A percentile compares a stretch with the other conserved stretches of the same genome.
Evolutionary conservation across 2,329 filamentous ascomycete species (phyloP).

Genomic region (Sarocladiaceae sp.): DNA sequence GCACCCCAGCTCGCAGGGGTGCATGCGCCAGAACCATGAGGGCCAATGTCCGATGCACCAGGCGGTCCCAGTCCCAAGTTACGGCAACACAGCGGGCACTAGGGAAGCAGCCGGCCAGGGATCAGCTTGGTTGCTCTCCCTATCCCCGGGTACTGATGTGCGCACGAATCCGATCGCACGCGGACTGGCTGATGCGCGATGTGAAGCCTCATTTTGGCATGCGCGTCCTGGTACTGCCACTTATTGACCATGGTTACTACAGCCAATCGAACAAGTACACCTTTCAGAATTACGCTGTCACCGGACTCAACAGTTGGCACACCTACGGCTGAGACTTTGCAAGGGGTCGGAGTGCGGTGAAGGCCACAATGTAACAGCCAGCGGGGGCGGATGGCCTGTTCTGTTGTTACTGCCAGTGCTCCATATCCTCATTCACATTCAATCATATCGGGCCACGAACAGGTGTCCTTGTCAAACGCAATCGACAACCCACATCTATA

Average conservation of each 20-base stretch:
- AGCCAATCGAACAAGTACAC: background rate
- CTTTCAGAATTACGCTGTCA: background rate
- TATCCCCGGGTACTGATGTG: too few species aligned
- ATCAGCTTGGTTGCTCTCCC: background rate
- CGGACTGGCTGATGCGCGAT: too few species aligned
- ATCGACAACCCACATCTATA: too few species aligned
- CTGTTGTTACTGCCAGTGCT: too few species aligned
- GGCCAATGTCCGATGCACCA: background rate
- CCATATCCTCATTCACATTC: too few species aligned
- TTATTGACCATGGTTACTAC: too few species aligned
- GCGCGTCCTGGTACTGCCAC: too few species aligned
- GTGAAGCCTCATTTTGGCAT: too few species aligned
- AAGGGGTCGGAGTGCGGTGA: background rate
- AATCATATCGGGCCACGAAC: too few species aligned
- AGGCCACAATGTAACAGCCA: background rate
- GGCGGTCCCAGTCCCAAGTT: background rate
- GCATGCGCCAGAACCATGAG: background rate
- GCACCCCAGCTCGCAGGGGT: background rate
- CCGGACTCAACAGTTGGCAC: background rate
- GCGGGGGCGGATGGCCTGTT: background rate
- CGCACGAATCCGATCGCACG: too few species aligned
- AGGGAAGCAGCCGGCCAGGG: constrained; percentile 3
- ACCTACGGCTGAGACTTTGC: background rate
- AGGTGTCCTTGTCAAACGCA: too few species aligned
- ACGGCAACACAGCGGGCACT: constrained; percentile 6